A percentile compares a stretch with the other conserved stretches of the same genome.
These are phyloP conservation scores for Gymnopilus junonius DNA, from an alignment of 768 basidiomycete species.

Conservation along the genomic window DNA sequence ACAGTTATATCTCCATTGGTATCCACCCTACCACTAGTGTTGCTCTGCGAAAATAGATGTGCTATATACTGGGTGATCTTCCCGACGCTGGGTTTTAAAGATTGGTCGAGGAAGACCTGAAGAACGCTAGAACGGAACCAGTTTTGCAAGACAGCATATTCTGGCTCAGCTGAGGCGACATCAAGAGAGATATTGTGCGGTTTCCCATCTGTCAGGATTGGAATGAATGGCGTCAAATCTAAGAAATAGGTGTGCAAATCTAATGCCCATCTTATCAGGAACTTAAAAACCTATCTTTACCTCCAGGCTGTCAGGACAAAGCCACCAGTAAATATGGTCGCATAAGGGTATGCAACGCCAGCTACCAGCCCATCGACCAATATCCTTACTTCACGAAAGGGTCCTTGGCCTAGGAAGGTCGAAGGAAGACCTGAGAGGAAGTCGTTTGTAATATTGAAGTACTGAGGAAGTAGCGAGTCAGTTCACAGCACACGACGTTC, in stretches of 20 bases:
- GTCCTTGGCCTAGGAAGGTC: conserved; percentile 49
- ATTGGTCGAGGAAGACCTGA: no score
- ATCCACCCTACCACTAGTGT: no score
- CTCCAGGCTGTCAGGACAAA: conserved; percentile 74
- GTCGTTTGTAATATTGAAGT: conserved; percentile 66
- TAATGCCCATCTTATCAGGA: conserved; percentile 63
- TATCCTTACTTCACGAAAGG: conserved; percentile 54
- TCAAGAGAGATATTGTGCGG: conserved; percentile 75
- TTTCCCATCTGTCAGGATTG: conserved; percentile 58
- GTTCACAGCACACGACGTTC: neutral
- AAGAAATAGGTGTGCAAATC: conserved; percentile 76
- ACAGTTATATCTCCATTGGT: no score
- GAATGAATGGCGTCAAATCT: neutral
- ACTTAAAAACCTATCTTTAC: conserved; percentile 34
- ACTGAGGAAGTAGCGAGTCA: conserved; percentile 42
- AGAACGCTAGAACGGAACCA: no score
- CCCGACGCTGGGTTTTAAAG: no score
- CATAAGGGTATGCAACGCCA: conserved; percentile 53
- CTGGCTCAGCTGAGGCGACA: conserved; percentile 67
- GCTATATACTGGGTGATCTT: no score
- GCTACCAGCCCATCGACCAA: conserved; percentile 52
- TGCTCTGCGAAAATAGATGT: no score
- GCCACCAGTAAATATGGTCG: conserved; percentile 78
- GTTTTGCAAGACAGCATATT: no score
- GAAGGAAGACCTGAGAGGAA: conserved; percentile 58